These are phyloP conservation scores for Camelina neglecta DNA, from an alignment of 345 rosid species.

Conservation along the genomic window DNA sequence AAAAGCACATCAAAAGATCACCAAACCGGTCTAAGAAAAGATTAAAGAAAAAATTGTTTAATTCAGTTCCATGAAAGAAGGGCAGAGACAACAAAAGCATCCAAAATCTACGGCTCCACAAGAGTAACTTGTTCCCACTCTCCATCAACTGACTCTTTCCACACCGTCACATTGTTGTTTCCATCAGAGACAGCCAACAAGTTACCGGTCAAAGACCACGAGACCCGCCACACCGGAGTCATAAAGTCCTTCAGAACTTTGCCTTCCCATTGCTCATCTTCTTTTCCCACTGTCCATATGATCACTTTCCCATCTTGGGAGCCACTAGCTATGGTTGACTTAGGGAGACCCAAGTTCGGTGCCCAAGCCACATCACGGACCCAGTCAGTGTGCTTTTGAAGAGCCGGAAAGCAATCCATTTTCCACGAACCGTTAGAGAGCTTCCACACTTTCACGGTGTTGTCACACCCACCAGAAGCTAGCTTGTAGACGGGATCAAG, in stretches of 20 bases:
- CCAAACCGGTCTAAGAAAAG: conserved; percentile 16
- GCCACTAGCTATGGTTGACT: conserved; percentile 69
- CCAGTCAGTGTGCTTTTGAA: conserved; percentile 68
- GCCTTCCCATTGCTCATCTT: conserved; percentile 71
- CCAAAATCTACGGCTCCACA: conserved; percentile 47
- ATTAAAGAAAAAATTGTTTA: background rate
- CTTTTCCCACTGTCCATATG: conserved; percentile 63
- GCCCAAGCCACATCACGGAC: conserved; percentile 81
- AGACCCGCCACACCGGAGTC: conserved; percentile 69
- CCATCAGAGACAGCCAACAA: conserved; percentile 68
- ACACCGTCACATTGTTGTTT: conserved; percentile 59
- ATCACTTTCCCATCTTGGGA: conserved; percentile 73
- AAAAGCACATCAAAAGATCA: conserved; percentile 33
- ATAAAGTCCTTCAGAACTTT: conserved; percentile 64
- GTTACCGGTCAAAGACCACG: conserved; percentile 73
- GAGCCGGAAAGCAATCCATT: conserved; percentile 70
- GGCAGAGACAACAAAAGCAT: conserved; percentile 6
- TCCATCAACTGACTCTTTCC: conserved; percentile 72
- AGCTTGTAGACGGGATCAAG: conserved; percentile 66
- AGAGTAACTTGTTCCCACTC: conserved; percentile 65
- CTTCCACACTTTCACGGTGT: conserved; percentile 69
- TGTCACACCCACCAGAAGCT: conserved; percentile 71
- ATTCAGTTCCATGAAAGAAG: conserved; percentile 2
- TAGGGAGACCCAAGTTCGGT: conserved; percentile 72
- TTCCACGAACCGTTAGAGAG: conserved; percentile 61